Evolutionary conservation across 1,284 basidiomycete species (phyloP), one percentile per base, ranked within the genome.

Genomic region (Sanghuangporus baumii): DNA sequence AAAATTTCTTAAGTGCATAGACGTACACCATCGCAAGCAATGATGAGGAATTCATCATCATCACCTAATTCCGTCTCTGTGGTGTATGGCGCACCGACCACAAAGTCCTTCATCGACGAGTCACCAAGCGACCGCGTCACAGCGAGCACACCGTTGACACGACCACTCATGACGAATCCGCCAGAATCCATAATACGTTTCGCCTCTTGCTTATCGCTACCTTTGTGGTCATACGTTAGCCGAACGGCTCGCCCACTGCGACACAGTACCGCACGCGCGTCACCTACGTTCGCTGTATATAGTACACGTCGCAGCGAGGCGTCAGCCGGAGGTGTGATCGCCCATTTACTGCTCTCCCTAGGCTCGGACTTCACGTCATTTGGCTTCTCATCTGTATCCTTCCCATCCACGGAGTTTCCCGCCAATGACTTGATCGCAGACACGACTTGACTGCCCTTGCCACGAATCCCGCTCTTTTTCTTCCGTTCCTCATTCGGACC

Each of bases 91-190:
- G 93, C 86, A 1, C 97, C 97, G 50, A 99, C 96, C 7, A 99
- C 96, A 72, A 97, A 99, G 71, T 99, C 96, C 76, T 99, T 99
- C 96, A 99, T 99, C 6, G 94, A 93, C 0, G 94, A 91, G 73
- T 99, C 97, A 54, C 97, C 97, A 50, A 99, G 79, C 68, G 94
- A 96, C 57, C 97, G 83, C 16, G 97, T 99, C 18, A 99, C 97
- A 8, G 95, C 96, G 61, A 99, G 79, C 9, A 99, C 96, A 77
- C 82, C 96, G 69, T 98, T 98, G 38, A 99, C 97, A 9, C 97
- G 88, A 66, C 96, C 96, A 72, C 97, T 97, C 91, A 99, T 91
- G 23, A 99, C 96, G 71, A 98, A 99, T 0, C 97, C 97, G 16
- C 97, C 97, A 0, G 97, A 96, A 71, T 98, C 96, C 55, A 86